phyloP scores from a whole-genome alignment of 2,329 filamentous ascomycete species.

The Beauveria bassiana region DNA sequence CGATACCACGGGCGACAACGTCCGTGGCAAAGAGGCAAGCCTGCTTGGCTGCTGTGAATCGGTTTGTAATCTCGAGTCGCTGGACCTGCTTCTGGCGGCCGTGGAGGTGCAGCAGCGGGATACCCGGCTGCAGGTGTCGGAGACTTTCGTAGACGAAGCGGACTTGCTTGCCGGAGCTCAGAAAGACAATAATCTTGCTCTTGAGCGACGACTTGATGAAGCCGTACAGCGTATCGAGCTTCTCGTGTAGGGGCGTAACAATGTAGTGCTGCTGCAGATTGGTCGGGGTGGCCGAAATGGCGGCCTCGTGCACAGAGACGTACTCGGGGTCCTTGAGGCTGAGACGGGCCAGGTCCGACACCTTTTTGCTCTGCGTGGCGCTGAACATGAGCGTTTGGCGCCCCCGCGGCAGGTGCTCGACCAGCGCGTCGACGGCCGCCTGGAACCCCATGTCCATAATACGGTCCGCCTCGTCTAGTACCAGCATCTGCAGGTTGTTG shows the following conservation, averaged over 20 bases:
- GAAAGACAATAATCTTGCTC: constrained; percentile 88
- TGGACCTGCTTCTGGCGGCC: constrained; percentile 89
- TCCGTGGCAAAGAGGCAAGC: constrained; percentile 93
- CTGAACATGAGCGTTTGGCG: constrained; percentile 93
- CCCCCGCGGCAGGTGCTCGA: constrained; percentile 79
- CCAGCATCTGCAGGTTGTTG: constrained; percentile 84
- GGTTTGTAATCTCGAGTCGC: constrained; percentile 76
- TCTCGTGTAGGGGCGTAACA: constrained; percentile 74
- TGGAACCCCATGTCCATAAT: constrained; percentile 99
- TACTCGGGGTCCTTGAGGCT: constrained; percentile 90
- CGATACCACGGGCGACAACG: constrained; percentile 85
- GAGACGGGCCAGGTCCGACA: constrained; percentile 83
- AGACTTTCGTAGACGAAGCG: constrained; percentile 93
- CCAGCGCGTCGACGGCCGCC: constrained; percentile 78
- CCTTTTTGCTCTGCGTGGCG: constrained; percentile 89
- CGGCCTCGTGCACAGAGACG: constrained; percentile 83
- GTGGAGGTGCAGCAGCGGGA: constrained; percentile 85
- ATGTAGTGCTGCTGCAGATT: constrained; percentile 89
- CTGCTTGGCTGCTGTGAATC: constrained; percentile 72
- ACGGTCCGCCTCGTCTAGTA: constrained; percentile 90
- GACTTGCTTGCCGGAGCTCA: constrained; percentile 94
- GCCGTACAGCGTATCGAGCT: constrained; percentile 85
- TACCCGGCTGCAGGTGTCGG: constrained; percentile 86
- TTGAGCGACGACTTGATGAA: constrained; percentile 90
- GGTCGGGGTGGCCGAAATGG: constrained; percentile 69